These are phyloP conservation scores for Rubia yunnanensis DNA, from an alignment of 257 asterid genomes.

Conservation along the genomic window DNA sequence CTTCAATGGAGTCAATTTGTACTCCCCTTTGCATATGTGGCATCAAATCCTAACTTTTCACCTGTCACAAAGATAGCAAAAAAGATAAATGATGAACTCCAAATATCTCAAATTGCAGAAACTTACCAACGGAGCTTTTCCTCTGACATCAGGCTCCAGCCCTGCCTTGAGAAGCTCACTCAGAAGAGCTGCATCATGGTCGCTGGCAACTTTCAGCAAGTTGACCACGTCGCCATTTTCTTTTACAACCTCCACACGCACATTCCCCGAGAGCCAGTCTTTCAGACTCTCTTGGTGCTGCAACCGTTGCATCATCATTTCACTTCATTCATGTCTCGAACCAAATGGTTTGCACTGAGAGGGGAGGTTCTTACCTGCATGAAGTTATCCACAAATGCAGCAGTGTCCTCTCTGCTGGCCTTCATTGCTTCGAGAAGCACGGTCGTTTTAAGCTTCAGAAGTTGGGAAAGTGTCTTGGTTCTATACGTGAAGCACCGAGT, in stretches of 20 bases:
- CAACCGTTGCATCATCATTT: slow-evolving; percentile 3
- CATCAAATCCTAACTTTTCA: slow-evolving; percentile 70
- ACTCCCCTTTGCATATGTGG: slow-evolving; percentile 49
- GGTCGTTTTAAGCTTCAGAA: slow-evolving; percentile 59
- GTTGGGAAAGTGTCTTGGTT: slow-evolving; percentile 73
- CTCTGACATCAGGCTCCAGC: slow-evolving; percentile 76
- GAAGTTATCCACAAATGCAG: slow-evolving; percentile 60
- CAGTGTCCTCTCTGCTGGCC: slow-evolving; percentile 53
- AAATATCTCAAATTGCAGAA: background rate
- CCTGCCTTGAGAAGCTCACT: slow-evolving; percentile 79
- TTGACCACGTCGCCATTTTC: slow-evolving; percentile 42
- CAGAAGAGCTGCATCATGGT: slow-evolving; percentile 78
- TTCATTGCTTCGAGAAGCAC: slow-evolving; percentile 51
- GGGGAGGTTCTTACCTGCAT: slow-evolving; percentile 53
- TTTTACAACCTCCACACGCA: slow-evolving; percentile 44
- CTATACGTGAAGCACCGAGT: slow-evolving; percentile 74
- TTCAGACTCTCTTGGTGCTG: slow-evolving; percentile 76
- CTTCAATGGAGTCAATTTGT: slow-evolving; percentile 73
- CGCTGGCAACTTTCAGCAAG: slow-evolving; percentile 63
- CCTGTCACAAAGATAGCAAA: slow-evolving; percentile 35
- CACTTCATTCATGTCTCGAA: slow-evolving; percentile 32
- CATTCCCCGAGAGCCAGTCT: slow-evolving; percentile 47
- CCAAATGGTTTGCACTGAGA: no score
- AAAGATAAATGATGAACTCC: background rate
- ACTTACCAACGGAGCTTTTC: slow-evolving; percentile 68